phyloP scores from a whole-genome alignment of 495 filamentous ascomycete genomes.

The Trichoderma gamsii region DNA sequence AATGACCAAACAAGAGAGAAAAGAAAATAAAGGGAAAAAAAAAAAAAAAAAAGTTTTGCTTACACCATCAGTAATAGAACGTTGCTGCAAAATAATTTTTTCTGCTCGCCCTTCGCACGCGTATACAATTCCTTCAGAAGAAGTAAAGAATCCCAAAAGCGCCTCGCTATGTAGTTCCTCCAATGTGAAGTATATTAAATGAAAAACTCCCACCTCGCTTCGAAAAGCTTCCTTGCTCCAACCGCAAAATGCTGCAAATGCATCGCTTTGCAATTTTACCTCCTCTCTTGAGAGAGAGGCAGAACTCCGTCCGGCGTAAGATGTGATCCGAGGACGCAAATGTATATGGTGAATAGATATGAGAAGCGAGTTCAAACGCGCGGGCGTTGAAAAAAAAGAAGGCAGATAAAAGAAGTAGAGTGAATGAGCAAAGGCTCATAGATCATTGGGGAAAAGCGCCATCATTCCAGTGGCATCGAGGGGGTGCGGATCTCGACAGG shows the following conservation, averaged over 20 bases:
- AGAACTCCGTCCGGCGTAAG: neutral
- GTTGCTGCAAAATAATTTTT: neutral
- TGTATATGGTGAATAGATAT: neutral
- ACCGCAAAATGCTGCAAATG: neutral
- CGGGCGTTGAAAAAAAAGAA: neutral
- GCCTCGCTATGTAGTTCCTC: neutral
- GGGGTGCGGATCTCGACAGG: slow-evolving; percentile 14
- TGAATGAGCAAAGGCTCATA: no score
- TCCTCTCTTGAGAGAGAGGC: neutral
- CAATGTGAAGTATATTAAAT: neutral
- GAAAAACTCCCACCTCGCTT: neutral
- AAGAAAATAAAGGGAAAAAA: neutral
- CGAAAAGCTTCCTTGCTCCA: neutral
- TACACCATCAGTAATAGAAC: neutral
- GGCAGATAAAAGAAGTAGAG: neutral
- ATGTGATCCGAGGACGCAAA: neutral
- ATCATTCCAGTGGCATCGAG: neutral
- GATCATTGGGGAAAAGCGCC: neutral
- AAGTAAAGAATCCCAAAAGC: neutral
- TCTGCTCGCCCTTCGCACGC: neutral
- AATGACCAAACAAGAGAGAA: neutral
- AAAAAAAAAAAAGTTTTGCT: neutral
- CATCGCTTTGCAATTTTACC: neutral
- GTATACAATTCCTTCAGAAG: neutral
- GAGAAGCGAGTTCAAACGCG: neutral